These are phyloP conservation scores for Lachancea cidri DNA, from an alignment of 805 yeast genomes.

Conservation along the genomic window DNA sequence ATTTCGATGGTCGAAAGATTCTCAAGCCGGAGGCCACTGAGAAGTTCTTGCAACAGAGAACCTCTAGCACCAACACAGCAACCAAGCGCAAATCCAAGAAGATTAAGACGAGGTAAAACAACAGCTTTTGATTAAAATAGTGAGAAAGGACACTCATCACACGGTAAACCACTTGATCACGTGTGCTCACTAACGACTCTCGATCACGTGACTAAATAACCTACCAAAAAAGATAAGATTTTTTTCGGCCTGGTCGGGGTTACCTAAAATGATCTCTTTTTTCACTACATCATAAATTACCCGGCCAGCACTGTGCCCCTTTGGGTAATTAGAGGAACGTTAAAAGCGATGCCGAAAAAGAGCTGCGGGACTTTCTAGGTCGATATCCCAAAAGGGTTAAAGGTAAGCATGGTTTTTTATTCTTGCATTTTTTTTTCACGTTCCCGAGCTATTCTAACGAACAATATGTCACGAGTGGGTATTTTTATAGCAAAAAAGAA, in stretches of 20 bases:
- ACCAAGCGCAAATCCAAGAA: constrained; percentile 5
- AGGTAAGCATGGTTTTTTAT: not conserved
- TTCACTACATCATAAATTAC: too few species aligned
- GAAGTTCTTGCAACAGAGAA: constrained; percentile 3
- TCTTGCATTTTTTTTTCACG: not conserved
- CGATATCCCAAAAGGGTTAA: not conserved
- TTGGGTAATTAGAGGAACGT: not conserved
- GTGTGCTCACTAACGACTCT: too few species aligned
- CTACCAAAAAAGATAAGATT: too few species aligned
- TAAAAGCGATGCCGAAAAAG: not conserved
- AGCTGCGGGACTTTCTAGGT: not conserved
- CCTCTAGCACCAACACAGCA: not conserved
- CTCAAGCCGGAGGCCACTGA: constrained; percentile 5
- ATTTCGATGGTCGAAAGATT: not conserved
- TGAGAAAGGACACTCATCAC: too few species aligned
- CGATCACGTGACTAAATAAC: too few species aligned
- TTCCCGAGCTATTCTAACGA: constrained; percentile 1
- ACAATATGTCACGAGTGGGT: not conserved
- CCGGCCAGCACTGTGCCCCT: not conserved
- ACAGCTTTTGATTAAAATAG: too few species aligned
- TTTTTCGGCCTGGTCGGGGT: too few species aligned
- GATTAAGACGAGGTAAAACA: constrained; percentile 1
- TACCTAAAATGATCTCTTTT: too few species aligned
- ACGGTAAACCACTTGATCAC: too few species aligned
- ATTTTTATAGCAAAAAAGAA: constrained; percentile 3